A percentile compares a stretch with the other conserved stretches of the same genome.
These are phyloP conservation scores for Rhynchospora pubera DNA, from an alignment of 176 grass and related monocot genomes.

Conservation along the genomic window DNA sequence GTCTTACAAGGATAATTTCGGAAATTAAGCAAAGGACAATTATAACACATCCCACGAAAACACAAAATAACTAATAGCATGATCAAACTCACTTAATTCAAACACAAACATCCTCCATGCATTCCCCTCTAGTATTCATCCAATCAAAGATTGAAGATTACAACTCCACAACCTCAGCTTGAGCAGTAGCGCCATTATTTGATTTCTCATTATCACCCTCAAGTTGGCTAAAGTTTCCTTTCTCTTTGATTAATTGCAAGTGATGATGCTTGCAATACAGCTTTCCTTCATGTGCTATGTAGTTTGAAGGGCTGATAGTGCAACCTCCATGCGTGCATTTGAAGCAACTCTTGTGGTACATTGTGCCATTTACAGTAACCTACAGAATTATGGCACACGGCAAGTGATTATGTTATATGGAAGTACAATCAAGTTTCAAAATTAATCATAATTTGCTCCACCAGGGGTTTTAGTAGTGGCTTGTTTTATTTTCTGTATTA, in stretches of 20 bases:
- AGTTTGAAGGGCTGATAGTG: conserved; percentile 95
- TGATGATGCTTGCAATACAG: conserved; percentile 99
- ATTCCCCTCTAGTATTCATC: neutral
- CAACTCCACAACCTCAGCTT: conserved; percentile 45
- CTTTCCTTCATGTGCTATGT: conserved; percentile 92
- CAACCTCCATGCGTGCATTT: conserved; percentile 98
- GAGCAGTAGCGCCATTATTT: neutral
- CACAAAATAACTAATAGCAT: neutral
- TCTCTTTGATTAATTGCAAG: conserved; percentile 83
- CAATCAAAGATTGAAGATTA: conserved; percentile 10
- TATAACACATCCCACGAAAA: conserved; percentile 1
- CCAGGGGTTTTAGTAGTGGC: neutral
- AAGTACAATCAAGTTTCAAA: neutral
- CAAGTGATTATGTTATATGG: neutral
- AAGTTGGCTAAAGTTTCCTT: conserved; percentile 91
- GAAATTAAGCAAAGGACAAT: neutral
- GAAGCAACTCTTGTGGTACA: conserved; percentile 99
- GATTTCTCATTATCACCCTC: conserved; percentile 54
- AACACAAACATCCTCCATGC: conserved; percentile 2
- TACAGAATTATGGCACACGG: neutral
- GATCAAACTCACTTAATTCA: neutral
- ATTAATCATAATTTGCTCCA: neutral
- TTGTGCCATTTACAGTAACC: conserved; percentile 76
- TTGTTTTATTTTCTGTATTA: neutral
- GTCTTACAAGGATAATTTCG: neutral